These are phyloP conservation scores for Hordeum marinum DNA, from an alignment of 176 grass and related monocot species.

Conservation along the genomic window DNA sequence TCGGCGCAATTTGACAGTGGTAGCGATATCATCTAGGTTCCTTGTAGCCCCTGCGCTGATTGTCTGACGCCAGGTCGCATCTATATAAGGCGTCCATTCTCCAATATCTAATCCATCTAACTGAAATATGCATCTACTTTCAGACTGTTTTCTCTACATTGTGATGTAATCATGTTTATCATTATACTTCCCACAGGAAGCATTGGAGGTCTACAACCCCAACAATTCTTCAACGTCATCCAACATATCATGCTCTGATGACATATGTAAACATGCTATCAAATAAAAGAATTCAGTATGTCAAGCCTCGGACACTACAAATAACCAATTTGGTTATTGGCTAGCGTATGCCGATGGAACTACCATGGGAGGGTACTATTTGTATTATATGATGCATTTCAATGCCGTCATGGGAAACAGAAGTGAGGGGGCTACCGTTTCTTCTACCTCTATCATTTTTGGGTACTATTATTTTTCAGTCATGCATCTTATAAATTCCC, in stretches of 20 bases:
- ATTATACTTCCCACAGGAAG: constrained; percentile 33
- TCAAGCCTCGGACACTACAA: constrained; percentile 25
- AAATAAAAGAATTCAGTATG: constrained; percentile 62
- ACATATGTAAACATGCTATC: constrained; percentile 61
- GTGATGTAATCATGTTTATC: neutral
- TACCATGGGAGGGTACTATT: constrained; percentile 71
- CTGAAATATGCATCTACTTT: neutral
- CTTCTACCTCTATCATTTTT: no score
- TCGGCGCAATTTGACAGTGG: no score
- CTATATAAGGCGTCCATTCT: constrained; percentile 40
- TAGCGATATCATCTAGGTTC: no score
- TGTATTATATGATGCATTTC: constrained; percentile 35
- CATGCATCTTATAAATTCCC: no score
- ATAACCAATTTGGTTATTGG: constrained; percentile 51
- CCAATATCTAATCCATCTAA: neutral
- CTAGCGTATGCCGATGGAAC: constrained; percentile 76
- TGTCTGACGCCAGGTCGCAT: constrained; percentile 52
- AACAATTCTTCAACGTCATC: constrained; percentile 57
- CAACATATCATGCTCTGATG: constrained; percentile 55
- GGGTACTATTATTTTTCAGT: no score
- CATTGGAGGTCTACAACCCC: constrained; percentile 46
- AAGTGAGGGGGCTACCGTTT: no score
- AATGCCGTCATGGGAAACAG: no score
- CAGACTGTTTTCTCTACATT: neutral
- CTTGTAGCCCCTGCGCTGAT: neutral